Evolutionary conservation across 2,329 filamentous ascomycete species (phyloP).

Genomic region (Fusarium xylarioides): DNA sequence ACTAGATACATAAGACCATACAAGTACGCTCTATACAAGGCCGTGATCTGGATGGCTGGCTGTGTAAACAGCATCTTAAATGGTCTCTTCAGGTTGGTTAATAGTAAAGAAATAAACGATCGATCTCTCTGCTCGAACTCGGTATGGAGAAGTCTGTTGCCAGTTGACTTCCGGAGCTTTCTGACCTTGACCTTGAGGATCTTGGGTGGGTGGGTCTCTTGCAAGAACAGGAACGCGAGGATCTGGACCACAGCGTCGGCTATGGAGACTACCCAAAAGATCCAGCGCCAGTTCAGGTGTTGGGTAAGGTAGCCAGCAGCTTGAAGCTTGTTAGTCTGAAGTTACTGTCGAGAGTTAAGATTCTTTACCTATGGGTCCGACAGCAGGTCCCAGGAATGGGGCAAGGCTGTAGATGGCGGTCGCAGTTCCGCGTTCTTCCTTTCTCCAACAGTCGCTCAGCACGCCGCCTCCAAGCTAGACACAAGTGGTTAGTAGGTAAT

Average conservation of each 20-base stretch:
- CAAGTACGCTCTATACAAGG: constrained; percentile 58
- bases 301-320: constrained; percentile 53
- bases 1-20: constrained; percentile 66
- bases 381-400: constrained; percentile 55
- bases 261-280: constrained; percentile 54
- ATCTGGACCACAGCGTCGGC: constrained; percentile 48
- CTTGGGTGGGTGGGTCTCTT: constrained; percentile 52
- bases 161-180: constrained; percentile 42
- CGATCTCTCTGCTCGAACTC: constrained; percentile 42
- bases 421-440: constrained; percentile 51
- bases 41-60: constrained; percentile 60
- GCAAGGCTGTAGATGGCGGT: constrained; percentile 49
- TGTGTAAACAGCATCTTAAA: constrained; percentile 60
- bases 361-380: constrained; percentile 51
- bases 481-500: not conserved
- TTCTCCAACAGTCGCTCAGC: constrained; percentile 58
- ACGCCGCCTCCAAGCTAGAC: constrained; percentile 54
- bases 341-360: fast-evolving
- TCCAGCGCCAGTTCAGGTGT: constrained; percentile 55
- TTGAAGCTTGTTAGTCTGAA: not conserved
- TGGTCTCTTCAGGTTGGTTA: constrained; percentile 54
- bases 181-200: constrained; percentile 43
- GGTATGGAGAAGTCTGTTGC: constrained; percentile 42
- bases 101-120: constrained; percentile 37
- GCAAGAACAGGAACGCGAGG: constrained; percentile 49